These are phyloP conservation scores for Ballota nigra DNA, from an alignment of 257 asterid genomes.

Conservation along the genomic window DNA sequence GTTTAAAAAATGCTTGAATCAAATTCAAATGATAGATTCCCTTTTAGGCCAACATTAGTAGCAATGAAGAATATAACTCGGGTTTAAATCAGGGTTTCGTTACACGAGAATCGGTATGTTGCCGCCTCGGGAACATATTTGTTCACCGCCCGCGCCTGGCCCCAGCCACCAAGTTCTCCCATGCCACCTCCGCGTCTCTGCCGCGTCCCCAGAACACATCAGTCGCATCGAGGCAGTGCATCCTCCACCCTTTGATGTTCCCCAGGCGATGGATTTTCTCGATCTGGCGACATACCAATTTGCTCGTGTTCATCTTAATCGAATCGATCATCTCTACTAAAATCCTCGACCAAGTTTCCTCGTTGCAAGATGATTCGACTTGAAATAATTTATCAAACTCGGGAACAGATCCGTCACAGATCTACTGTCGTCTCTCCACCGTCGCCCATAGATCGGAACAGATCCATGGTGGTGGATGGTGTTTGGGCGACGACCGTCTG, in stretches of 20 bases:
- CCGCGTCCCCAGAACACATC: slow-evolving; percentile 50
- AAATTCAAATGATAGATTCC: too few species aligned
- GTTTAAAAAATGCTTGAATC: too few species aligned
- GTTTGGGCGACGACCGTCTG: too few species aligned
- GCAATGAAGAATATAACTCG: too few species aligned
- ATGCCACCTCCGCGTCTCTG: slow-evolving; percentile 48
- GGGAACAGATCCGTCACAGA: too few species aligned
- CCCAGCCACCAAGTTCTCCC: slow-evolving; percentile 70
- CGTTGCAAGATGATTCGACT: slow-evolving; percentile 35
- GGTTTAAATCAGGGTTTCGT: too few species aligned
- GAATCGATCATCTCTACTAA: slow-evolving; percentile 57
- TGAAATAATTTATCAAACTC: slow-evolving; percentile 62
- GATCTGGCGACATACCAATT: slow-evolving; percentile 51
- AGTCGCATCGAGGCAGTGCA: slow-evolving; percentile 80
- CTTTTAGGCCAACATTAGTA: too few species aligned
- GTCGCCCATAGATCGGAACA: too few species aligned
- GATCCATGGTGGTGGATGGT: too few species aligned
- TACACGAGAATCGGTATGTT: too few species aligned
- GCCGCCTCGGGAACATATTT: too few species aligned
- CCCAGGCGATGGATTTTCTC: slow-evolving; percentile 57
- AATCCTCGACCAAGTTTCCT: slow-evolving; percentile 34
- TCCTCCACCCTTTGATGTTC: slow-evolving; percentile 55
- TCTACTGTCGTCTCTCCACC: too few species aligned
- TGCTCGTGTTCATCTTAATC: slow-evolving; percentile 58
- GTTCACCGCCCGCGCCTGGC: slow-evolving; percentile 41